Conservation (phyloP, 2,329 filamentous ascomycete species). For the Alternaria infectoria region DNA sequence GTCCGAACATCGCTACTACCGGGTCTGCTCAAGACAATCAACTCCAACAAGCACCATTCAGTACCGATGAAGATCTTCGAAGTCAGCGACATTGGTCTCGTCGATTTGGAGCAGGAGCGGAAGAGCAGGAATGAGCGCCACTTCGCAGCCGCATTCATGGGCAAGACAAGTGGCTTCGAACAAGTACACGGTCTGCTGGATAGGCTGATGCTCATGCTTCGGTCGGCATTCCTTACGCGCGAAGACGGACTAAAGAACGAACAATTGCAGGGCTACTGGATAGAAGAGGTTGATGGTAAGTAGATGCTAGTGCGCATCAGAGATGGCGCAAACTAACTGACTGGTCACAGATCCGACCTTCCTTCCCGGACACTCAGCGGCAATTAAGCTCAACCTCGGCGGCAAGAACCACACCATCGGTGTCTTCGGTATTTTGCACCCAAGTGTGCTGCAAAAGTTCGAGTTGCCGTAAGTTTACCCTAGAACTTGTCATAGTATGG, state of each 20-base stretch:
- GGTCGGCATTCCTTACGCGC: constrained; percentile 76
- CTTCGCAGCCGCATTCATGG: constrained; percentile 95
- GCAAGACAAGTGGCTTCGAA: constrained; percentile 93
- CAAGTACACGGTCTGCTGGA: constrained; percentile 93
- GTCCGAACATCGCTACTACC: constrained; percentile 86
- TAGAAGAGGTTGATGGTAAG: constrained; percentile 83
- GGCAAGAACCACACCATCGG: constrained; percentile 81
- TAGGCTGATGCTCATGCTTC: constrained; percentile 89
- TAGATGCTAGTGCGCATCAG: background rate
- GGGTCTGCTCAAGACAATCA: constrained; percentile 88
- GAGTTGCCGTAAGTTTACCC: constrained; percentile 71
- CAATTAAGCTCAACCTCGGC: constrained; percentile 76
- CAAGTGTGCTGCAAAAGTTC: constrained; percentile 90
- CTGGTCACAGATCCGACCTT: constrained; percentile 73
- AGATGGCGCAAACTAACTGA: constrained; percentile 9
- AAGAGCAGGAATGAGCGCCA: constrained; percentile 90
- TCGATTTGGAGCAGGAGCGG: constrained; percentile 80
- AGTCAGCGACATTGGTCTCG: constrained; percentile 88
- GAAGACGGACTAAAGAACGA: constrained; percentile 69
- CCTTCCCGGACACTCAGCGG: constrained; percentile 87
- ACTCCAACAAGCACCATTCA: constrained; percentile 88
- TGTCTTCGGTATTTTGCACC: constrained; percentile 92
- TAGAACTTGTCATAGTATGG: too few relatives aligned
- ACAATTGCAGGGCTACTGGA: constrained; percentile 80
- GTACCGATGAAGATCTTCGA: constrained; percentile 94